phyloP scores from a whole-genome alignment of 2,329 filamentous ascomycete species.

The Ceratocystis huliohia region DNA sequence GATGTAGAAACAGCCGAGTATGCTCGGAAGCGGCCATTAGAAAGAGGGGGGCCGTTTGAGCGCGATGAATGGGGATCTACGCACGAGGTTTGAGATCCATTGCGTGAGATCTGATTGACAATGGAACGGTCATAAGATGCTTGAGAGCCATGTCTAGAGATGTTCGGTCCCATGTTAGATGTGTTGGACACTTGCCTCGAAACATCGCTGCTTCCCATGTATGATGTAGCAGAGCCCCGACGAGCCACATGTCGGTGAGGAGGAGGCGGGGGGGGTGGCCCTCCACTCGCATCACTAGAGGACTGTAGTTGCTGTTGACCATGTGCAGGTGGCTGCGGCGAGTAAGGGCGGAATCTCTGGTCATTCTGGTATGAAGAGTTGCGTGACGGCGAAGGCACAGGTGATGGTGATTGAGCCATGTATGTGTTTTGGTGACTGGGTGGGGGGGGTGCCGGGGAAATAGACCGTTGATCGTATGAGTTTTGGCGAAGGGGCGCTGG shows the following conservation, averaged over 20 bases:
- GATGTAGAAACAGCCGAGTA: conserved; percentile 14
- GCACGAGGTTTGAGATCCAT: conserved; percentile 30
- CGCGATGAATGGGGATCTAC: conserved; percentile 18
- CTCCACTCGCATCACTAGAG: conserved; percentile 34
- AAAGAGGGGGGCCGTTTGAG: conserved; percentile 13
- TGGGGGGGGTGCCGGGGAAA: conserved; percentile 20
- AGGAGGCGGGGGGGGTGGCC: conserved; percentile 68
- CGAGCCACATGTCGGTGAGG: conserved; percentile 58
- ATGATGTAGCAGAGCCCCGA: conserved; percentile 31
- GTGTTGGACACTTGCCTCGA: conserved; percentile 22
- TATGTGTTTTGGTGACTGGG: conserved; percentile 19
- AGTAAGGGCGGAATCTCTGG: conserved; percentile 22
- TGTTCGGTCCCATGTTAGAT: conserved; percentile 21
- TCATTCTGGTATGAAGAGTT: conserved; percentile 29
- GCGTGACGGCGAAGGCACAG: conserved; percentile 29
- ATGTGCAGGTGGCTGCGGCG: conserved; percentile 21
- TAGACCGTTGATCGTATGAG: conserved; percentile 20
- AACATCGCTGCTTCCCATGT: conserved; percentile 26
- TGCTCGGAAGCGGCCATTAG: conserved; percentile 18
- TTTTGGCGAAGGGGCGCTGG: conserved; percentile 20
- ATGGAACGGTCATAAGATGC: conserved; percentile 29
- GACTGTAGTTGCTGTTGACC: conserved; percentile 18
- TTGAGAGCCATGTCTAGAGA: conserved; percentile 32
- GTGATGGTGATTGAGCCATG: conserved; percentile 26
- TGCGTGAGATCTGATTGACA: conserved; percentile 24